Conservation (phyloP, 371 early-diverging fungal genomes). For the Mortierella sp. region DNA sequence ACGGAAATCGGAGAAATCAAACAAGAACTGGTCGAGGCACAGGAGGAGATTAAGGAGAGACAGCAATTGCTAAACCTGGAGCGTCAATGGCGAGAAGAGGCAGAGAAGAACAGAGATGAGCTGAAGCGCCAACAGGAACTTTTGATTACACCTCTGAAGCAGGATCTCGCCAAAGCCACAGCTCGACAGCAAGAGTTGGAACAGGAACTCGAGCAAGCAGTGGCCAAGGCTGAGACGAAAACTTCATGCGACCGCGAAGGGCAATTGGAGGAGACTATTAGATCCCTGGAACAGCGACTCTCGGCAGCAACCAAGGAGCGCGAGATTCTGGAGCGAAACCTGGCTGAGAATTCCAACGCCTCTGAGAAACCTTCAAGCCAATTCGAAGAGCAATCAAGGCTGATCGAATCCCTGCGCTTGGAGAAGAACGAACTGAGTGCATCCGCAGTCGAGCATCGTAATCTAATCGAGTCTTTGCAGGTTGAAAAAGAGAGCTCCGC, state of each 20-base stretch:
- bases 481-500: constrained; percentile 42
- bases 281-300: not conserved
- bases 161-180: constrained; percentile 1
- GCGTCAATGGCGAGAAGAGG: constrained; percentile 37
- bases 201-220: not conserved
- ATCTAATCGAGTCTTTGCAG: not conserved
- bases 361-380: constrained; percentile 2
- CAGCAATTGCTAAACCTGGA: constrained; percentile 36
- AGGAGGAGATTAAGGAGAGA: constrained; percentile 40
- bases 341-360: constrained; percentile 5
- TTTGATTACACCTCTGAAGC: not conserved
- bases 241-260: too few relatives aligned
- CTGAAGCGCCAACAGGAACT: constrained; percentile 21
- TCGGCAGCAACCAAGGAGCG: not conserved
- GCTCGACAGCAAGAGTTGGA: constrained; percentile 4
- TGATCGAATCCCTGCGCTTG: constrained; percentile 12
- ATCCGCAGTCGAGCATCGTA: not conserved
- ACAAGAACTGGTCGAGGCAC: constrained; percentile 58
- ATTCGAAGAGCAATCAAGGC: constrained; percentile 27
- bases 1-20: constrained; percentile 39
- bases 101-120: constrained; percentile 15
- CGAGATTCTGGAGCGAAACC: constrained; percentile 14
- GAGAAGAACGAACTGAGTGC: constrained; percentile 3
- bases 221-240: not conserved
- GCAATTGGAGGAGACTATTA: not conserved